Evolutionary conservation across 23 red algal genomes (phyloP).

Genomic region (Pyropia haitanensis): DNA sequence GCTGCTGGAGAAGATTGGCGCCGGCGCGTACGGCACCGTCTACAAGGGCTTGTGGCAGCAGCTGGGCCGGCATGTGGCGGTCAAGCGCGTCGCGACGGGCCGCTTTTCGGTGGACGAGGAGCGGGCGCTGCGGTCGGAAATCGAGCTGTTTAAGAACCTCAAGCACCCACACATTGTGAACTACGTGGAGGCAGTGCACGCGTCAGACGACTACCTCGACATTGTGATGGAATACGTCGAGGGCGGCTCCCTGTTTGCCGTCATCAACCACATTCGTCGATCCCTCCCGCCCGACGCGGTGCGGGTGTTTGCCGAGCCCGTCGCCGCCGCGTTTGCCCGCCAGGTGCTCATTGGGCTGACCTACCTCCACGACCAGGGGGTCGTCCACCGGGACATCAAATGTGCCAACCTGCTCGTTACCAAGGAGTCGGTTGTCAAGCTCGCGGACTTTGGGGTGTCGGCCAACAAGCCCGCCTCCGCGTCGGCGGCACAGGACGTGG

Average conservation of each 20-base stretch:
- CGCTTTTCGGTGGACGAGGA: conserved; percentile 67
- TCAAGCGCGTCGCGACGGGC: conserved; percentile 63
- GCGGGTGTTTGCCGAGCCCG: conserved; percentile 47
- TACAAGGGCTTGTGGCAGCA: conserved; percentile 85
- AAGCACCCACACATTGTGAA: conserved; percentile 82
- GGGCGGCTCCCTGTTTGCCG: conserved; percentile 57
- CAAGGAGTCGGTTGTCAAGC: conserved; percentile 87
- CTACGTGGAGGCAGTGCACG: conserved; percentile 59
- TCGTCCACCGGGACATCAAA: conserved; percentile 98
- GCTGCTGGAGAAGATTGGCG: conserved; percentile 73
- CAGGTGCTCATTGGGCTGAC: conserved; percentile 72
- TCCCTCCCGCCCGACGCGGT: conserved; percentile 15
- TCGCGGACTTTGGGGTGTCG: conserved; percentile 95
- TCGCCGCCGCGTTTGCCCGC: conserved; percentile 65
- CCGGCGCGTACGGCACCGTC: conserved; percentile 74
- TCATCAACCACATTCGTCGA: conserved; percentile 41
- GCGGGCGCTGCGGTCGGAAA: conserved; percentile 61
- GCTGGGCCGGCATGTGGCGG: conserved; percentile 69
- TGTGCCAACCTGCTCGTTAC: conserved; percentile 92
- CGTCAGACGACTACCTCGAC: conserved; percentile 49
- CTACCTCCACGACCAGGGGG: conserved; percentile 94
- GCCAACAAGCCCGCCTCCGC: conserved; percentile 64
- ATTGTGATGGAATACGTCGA: conserved; percentile 98
- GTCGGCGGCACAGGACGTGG: conserved; percentile 63
- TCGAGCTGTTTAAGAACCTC: conserved; percentile 80